Base-by-base conservation (phyloP, 768 basidiomycete genomes). In the Leccinum fibrillosum region DNA sequence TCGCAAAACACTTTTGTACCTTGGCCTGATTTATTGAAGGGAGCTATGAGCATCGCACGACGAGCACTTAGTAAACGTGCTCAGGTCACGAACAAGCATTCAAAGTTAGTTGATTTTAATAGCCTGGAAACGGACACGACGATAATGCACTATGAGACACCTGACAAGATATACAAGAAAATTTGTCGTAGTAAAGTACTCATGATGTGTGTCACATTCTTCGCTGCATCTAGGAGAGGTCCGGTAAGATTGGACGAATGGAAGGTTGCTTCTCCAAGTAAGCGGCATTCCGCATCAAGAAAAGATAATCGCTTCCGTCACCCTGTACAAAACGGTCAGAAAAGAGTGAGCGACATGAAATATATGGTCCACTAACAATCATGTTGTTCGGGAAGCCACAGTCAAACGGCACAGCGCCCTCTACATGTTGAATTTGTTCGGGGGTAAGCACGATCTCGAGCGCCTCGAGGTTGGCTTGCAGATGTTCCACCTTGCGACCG, bases 401-500 rank as follows among this genome's bases (percentile, higher is more conserved):
- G 44, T 81, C 76, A 60, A 84, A 81, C 0, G 77, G 75, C 11
- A 75, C 52, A 6, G 72, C 66, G 23, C 71, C 65, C 52, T 85
- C 82, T 12, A 85, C 60, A 42, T 70, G 74, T 35, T 72, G 67
- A 42, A 83, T 78, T 19, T 84, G 81, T 42, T 78, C 77, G 0
- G 70, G 60, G 2, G 75, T 75, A 48, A 84, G 76, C 0, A 70
- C 59, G 37, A 85, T 78, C 11, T 77, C 74, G 6, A 84, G 66
- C 3, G 82, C 81, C 62, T 83, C 76, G 19, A 84, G 55, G 62
- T 84, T 86, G 47, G 76, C 75, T 45, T 71, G 49, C 21, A 85
- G 66, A 35, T 85, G 80, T 64, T 82, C 80, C 45, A 82, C 68
- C 62, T 82, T 85, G 52, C 81, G 74, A 0, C 80, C 78, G 4